These are phyloP conservation scores for Escallonia rubra DNA, from an alignment of 129 eudicot species.

Conservation along the genomic window DNA sequence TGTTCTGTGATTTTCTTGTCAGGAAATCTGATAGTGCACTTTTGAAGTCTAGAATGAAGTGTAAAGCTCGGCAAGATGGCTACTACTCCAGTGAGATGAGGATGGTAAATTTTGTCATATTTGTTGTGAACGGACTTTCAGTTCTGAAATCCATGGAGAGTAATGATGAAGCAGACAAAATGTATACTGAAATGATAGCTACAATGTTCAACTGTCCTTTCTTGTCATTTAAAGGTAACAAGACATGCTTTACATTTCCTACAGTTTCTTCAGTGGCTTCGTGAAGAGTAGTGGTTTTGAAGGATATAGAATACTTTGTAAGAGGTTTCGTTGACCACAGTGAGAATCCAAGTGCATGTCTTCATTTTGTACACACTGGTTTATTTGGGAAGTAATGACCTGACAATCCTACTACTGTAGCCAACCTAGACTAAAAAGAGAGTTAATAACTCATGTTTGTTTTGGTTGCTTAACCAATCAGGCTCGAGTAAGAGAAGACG, in stretches of 20 bases:
- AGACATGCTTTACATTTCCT: not conserved
- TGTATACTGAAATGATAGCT: constrained; percentile 34
- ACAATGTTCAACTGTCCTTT: constrained; percentile 38
- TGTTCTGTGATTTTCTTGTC: constrained; percentile 11
- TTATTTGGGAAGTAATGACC: too few relatives aligned
- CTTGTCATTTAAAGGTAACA: constrained; percentile 68
- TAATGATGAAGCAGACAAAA: constrained; percentile 29
- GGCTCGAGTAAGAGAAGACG: not conserved
- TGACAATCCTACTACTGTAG: too few relatives aligned
- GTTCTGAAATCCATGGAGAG: constrained; percentile 51
- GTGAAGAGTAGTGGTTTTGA: not conserved
- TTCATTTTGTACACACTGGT: too few relatives aligned
- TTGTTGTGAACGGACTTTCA: constrained; percentile 68
- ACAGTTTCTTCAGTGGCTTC: not conserved
- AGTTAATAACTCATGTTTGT: not conserved
- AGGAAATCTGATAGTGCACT: constrained; percentile 44
- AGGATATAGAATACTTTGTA: not conserved
- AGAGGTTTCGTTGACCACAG: too few relatives aligned
- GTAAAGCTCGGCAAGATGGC: constrained; percentile 30
- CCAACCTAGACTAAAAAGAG: too few relatives aligned
- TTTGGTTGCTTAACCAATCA: not conserved
- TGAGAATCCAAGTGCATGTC: too few relatives aligned
- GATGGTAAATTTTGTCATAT: constrained; percentile 64
- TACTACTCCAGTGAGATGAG: constrained; percentile 20
- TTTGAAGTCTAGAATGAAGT: constrained; percentile 22